Conservation (phyloP, 306 rosid species). For the Castanopsis chinensis region DNA sequence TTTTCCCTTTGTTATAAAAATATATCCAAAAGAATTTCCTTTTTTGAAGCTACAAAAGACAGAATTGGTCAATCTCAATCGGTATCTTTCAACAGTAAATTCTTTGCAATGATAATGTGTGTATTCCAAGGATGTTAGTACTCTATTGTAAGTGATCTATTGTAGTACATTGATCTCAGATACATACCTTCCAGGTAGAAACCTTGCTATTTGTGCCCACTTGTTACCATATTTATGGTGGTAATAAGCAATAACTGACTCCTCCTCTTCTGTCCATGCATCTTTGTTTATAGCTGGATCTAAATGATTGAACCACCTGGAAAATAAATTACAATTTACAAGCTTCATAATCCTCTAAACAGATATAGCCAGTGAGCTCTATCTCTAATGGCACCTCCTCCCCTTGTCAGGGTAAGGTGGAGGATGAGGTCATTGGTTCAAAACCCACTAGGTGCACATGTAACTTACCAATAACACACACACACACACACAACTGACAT, state of each 20-base stretch:
- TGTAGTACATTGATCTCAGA: not conserved
- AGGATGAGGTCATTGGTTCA: too few relatives aligned
- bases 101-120: not conserved
- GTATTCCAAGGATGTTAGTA: not conserved
- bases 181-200: slow-evolving; percentile 70
- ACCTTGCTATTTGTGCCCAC: slow-evolving; percentile 68
- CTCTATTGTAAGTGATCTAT: not conserved
- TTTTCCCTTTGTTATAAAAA: not conserved
- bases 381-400: not conserved
- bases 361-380: not conserved
- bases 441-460: too few relatives aligned
- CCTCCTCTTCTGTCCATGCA: slow-evolving; percentile 61
- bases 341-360: not conserved
- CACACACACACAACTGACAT: not conserved
- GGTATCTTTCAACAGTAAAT: not conserved
- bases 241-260: slow-evolving; percentile 35
- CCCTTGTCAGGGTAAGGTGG: too few relatives aligned
- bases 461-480: too few relatives aligned
- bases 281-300: slow-evolving; percentile 52
- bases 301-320: slow-evolving; percentile 71
- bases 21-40: not conserved
- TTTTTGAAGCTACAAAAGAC: not conserved
- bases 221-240: slow-evolving; percentile 53
- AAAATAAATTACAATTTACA: slow-evolving; percentile 1
- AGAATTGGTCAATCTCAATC: not conserved